These are phyloP conservation scores for Ogataea parapolymorpha DNA, from an alignment of 805 yeast genomes.

Conservation along the genomic window DNA sequence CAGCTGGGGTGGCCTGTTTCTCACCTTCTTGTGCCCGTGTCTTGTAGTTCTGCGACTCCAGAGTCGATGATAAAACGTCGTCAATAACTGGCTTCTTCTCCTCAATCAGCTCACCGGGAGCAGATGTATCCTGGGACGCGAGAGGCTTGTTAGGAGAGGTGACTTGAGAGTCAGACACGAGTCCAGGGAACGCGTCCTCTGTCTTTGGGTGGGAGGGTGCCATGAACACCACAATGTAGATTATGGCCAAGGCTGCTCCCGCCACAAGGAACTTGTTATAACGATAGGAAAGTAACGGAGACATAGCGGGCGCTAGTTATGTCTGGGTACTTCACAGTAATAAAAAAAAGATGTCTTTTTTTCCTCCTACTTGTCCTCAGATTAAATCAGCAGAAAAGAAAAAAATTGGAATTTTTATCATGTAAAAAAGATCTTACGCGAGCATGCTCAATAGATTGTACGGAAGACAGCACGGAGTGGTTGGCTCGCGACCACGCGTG, in stretches of 20 bases:
- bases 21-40: not conserved
- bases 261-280: slow-evolving; percentile 52
- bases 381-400: slow-evolving; percentile 1
- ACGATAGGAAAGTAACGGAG: slow-evolving; percentile 35
- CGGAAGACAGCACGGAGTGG: too few relatives aligned
- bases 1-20: slow-evolving; percentile 2
- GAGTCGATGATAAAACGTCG: not conserved
- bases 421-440: slow-evolving; percentile 14
- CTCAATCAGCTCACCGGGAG: not conserved
- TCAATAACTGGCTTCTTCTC: not conserved
- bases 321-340: not conserved
- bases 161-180: not conserved
- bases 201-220: slow-evolving; percentile 23
- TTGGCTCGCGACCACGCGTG: slow-evolving; percentile 55
- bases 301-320: slow-evolving; percentile 12
- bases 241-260: slow-evolving; percentile 41
- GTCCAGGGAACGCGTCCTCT: slow-evolving; percentile 7
- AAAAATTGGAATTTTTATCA: slow-evolving; percentile 55
- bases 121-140: slow-evolving; percentile 12
- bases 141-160: slow-evolving; percentile 4
- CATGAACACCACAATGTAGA: slow-evolving; percentile 49
- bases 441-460: too few relatives aligned
- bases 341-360: not conserved
- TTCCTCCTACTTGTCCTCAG: slow-evolving; percentile 1
- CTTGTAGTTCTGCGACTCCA: not conserved